A percentile compares a stretch with the other conserved stretches of the same genome.
Evolutionary conservation across 768 basidiomycete genomes (phyloP).

Genomic region (Pulveroboletus frians): DNA sequence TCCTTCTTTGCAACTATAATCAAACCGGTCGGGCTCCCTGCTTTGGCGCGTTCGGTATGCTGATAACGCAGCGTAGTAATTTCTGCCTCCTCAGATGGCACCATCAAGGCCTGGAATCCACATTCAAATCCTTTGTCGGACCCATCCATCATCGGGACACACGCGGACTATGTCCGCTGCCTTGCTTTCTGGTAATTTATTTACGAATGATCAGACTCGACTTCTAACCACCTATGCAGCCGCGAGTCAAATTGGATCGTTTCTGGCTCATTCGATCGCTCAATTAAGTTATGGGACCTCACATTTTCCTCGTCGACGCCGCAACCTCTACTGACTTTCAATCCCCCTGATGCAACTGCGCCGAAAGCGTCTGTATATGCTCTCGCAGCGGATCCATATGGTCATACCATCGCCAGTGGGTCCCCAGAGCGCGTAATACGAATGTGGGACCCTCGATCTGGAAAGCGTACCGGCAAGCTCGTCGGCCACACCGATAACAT

Average conservation of each 20-base stretch:
- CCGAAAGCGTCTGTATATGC: slow-evolving; percentile 77
- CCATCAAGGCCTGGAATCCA: slow-evolving; percentile 90
- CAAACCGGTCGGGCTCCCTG: slow-evolving; percentile 60
- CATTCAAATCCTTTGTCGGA: slow-evolving; percentile 57
- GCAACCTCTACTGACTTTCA: slow-evolving; percentile 58
- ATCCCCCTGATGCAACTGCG: slow-evolving; percentile 59
- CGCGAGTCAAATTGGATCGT: slow-evolving; percentile 84
- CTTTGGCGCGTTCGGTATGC: not conserved
- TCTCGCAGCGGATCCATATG: slow-evolving; percentile 71
- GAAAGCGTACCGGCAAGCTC: slow-evolving; percentile 75
- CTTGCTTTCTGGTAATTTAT: slow-evolving; percentile 57
- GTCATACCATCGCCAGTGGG: slow-evolving; percentile 79
- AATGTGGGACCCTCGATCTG: slow-evolving; percentile 89
- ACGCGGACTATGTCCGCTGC: slow-evolving; percentile 84
- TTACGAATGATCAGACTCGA: slow-evolving; percentile 1
- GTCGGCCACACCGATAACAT: slow-evolving; percentile 99
- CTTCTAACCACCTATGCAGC: slow-evolving; percentile 34
- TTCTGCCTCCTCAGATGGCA: slow-evolving; percentile 94
- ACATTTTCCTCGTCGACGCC: slow-evolving; percentile 36
- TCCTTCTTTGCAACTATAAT: slow-evolving; percentile 85
- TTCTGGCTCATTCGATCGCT: slow-evolving; percentile 91
- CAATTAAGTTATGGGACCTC: slow-evolving; percentile 93
- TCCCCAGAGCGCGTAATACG: slow-evolving; percentile 88
- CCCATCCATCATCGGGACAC: slow-evolving; percentile 66
- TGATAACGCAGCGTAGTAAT: slow-evolving; percentile 49